Percentiles rank a stretch among this genome's conserved stretches.
Conservation (phyloP, 1,284 basidiomycete genomes). For the Austroboletus rostrupii region DNA sequence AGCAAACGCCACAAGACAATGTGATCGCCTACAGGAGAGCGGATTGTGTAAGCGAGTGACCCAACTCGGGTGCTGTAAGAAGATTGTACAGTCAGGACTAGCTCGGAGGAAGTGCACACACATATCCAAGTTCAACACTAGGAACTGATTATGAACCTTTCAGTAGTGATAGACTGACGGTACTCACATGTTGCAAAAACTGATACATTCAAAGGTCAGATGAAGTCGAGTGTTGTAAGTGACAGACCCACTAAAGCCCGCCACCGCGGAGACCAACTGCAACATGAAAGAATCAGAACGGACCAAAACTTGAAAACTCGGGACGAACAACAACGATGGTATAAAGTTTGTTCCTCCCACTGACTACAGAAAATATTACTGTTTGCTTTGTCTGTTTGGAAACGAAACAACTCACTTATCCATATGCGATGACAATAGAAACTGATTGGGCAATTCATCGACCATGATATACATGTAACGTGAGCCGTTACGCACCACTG, state of each 20-base stretch:
- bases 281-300: neutral
- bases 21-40: neutral
- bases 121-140: slow-evolving; percentile 2
- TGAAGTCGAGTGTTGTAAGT: neutral
- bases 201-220: neutral
- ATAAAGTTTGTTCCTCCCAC: slow-evolving; percentile 8
- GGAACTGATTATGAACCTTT: neutral
- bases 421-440: slow-evolving; percentile 19
- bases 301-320: neutral
- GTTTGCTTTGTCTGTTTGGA: neutral
- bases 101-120: slow-evolving; percentile 1
- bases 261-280: neutral
- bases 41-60: neutral
- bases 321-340: slow-evolving; percentile 12
- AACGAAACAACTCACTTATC: slow-evolving; percentile 9
- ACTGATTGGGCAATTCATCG: neutral
- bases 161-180: neutral
- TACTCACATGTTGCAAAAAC: slow-evolving; percentile 8
- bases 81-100: neutral
- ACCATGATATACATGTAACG: neutral
- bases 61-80: slow-evolving; percentile 1
- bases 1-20: neutral
- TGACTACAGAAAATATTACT: slow-evolving; percentile 4
- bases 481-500: slow-evolving; percentile 8
- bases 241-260: neutral